A percentile compares a stretch with the other conserved stretches of the same genome.
Evolutionary conservation across 345 rosid species (phyloP).

Genomic region (Salix brachista): DNA sequence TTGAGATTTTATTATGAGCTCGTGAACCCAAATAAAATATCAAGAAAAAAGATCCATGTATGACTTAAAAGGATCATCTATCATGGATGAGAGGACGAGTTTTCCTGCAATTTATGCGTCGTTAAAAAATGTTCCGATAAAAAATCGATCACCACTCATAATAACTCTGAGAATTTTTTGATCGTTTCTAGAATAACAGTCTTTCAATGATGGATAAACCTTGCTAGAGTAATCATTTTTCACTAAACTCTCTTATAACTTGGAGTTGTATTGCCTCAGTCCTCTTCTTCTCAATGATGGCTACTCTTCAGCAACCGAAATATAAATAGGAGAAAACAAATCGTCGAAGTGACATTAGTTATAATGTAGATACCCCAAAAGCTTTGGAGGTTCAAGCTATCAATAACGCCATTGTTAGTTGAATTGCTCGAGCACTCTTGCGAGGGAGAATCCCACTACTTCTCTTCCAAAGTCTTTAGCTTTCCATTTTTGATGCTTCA

Average conservation of each 20-base stretch:
- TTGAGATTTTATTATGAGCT: too few relatives aligned
- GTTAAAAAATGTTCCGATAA: too few relatives aligned
- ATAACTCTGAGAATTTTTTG: too few relatives aligned
- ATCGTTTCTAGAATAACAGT: background rate
- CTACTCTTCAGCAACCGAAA: conserved; percentile 7
- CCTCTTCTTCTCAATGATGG: background rate
- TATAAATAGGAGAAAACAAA: conserved; percentile 33
- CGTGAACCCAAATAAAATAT: too few relatives aligned
- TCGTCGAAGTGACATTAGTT: conserved; percentile 12
- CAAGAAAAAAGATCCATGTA: too few relatives aligned
- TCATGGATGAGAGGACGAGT: too few relatives aligned
- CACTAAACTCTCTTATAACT: conserved; percentile 16
- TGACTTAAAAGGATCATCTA: too few relatives aligned
- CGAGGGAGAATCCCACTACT: background rate
- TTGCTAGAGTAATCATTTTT: conserved; percentile 14
- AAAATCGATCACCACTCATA: too few relatives aligned
- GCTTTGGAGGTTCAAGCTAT: too few relatives aligned
- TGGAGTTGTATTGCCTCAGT: conserved; percentile 5
- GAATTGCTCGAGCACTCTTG: conserved; percentile 15
- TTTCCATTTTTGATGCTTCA: conserved; percentile 36
- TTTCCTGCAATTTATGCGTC: too few relatives aligned
- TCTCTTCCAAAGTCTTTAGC: conserved; percentile 22
- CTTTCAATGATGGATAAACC: conserved; percentile 14
- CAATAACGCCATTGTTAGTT: background rate
- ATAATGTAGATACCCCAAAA: conserved; percentile 18